phyloP scores from a whole-genome alignment of 345 rosid species.

The Lenwebbia sp. region DNA sequence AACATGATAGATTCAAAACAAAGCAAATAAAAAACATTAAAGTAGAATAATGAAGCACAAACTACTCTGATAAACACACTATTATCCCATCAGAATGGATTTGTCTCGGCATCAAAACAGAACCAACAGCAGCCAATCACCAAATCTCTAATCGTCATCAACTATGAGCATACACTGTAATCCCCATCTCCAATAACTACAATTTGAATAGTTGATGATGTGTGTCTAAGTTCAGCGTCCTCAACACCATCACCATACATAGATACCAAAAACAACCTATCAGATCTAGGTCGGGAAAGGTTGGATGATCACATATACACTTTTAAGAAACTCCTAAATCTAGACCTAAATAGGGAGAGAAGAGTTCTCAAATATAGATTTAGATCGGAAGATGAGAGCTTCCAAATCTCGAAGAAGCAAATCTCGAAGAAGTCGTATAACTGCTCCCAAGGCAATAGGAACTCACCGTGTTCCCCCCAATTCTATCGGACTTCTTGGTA shows the following conservation, averaged over 20 bases:
- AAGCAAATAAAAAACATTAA: neutral
- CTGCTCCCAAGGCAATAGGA: neutral
- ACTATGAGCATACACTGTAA: neutral
- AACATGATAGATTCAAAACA: neutral
- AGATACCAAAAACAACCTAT: neutral
- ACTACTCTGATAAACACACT: neutral
- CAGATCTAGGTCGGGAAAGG: neutral
- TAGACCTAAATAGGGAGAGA: neutral
- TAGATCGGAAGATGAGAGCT: neutral
- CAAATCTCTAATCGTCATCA: neutral
- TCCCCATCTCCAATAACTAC: neutral
- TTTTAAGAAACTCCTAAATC: neutral
- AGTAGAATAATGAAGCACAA: neutral
- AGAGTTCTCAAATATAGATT: neutral
- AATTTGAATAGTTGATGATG: neutral
- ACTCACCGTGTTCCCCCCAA: neutral
- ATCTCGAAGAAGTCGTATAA: neutral
- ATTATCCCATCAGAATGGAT: neutral
- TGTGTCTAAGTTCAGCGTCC: neutral
- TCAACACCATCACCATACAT: neutral
- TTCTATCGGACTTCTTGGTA: too few species aligned
- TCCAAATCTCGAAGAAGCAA: too few species aligned
- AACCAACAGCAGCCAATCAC: neutral
- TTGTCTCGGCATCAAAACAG: neutral
- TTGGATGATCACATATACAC: neutral